A percentile compares a stretch with the other conserved stretches of the same genome.
Conservation (phyloP, 805 yeast genomes). For the Saccharomycopsis selenospora region DNA sequence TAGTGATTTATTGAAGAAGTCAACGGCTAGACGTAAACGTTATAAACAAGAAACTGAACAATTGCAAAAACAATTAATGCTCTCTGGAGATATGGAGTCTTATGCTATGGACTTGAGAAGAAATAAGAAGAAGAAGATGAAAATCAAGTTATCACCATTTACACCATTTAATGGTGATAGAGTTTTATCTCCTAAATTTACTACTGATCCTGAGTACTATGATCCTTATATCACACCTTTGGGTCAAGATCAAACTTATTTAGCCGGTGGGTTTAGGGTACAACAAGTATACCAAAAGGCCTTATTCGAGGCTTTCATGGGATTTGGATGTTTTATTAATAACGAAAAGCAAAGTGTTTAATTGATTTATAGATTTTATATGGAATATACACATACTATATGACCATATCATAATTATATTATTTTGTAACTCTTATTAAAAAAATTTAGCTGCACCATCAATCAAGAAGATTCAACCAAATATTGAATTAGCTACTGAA, state of each 20-base stretch:
- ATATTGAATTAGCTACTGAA: too few species aligned
- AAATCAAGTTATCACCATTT: conserved; percentile 49
- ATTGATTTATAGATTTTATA: too few species aligned
- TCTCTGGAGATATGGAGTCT: conserved; percentile 23
- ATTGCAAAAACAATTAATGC: conserved; percentile 35
- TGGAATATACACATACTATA: too few species aligned
- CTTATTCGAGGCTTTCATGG: conserved; percentile 82
- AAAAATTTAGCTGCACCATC: too few species aligned
- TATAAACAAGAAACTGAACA: conserved; percentile 22
- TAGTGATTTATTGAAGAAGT: conserved; percentile 50
- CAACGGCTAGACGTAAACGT: conserved; percentile 54
- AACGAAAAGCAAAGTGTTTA: conserved; percentile 47
- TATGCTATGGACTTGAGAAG: conserved; percentile 21
- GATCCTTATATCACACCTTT: conserved; percentile 58
- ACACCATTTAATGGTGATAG: conserved; percentile 94
- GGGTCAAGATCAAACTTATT: conserved; percentile 52
- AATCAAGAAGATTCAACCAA: too few species aligned
- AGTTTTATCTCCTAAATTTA: conserved; percentile 42
- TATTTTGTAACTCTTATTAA: too few species aligned
- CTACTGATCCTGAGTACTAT: conserved; percentile 39
- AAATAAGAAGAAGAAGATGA: conserved; percentile 28
- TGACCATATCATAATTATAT: too few species aligned
- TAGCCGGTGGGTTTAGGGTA: conserved; percentile 81
- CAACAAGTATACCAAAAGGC: conserved; percentile 66
- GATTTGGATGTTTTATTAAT: conserved; percentile 74